phyloP scores from a whole-genome alignment of 2,329 filamentous ascomycete genomes.

The Aspergillus ibericus region DNA sequence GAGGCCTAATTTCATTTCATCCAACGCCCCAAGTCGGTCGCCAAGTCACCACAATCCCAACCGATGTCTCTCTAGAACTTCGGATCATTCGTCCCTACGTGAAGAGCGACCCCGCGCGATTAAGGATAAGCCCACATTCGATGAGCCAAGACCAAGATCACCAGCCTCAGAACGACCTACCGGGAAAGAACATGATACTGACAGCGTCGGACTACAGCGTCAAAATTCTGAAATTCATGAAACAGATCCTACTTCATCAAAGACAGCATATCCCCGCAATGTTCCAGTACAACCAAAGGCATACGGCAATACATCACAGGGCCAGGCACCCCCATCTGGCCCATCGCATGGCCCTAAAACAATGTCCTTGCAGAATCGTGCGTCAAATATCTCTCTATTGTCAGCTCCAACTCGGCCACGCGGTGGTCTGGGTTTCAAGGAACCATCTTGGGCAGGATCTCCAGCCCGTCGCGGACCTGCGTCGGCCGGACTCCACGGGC shows the following conservation, averaged over 20 bases:
- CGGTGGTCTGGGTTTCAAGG: slow-evolving; percentile 38
- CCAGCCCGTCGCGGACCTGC: slow-evolving; percentile 37
- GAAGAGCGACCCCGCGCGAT: slow-evolving; percentile 10
- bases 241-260: slow-evolving; percentile 14
- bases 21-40: slow-evolving; percentile 32
- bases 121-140: slow-evolving; percentile 12
- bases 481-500: slow-evolving; percentile 28
- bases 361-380: slow-evolving; percentile 38
- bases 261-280: slow-evolving; percentile 20
- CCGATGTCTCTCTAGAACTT: slow-evolving; percentile 23
- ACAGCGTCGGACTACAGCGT: slow-evolving; percentile 8
- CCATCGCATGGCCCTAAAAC: slow-evolving; percentile 39
- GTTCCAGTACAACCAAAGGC: slow-evolving; percentile 36
- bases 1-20: slow-evolving; percentile 45
- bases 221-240: slow-evolving; percentile 9
- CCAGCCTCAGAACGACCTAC: slow-evolving; percentile 18
- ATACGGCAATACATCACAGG: slow-evolving; percentile 19
- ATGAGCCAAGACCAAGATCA: slow-evolving; percentile 17
- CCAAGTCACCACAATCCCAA: slow-evolving; percentile 24
- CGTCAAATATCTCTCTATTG: slow-evolving; percentile 41
- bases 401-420: slow-evolving; percentile 51
- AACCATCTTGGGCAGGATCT: slow-evolving; percentile 33
- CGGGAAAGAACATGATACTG: slow-evolving; percentile 13
- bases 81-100: slow-evolving; percentile 12
- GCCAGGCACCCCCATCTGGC: slow-evolving; percentile 37